Evolutionary conservation across 208 protist genomes (phyloP), one percentile per base, ranked within the genome.

Genomic region (Endotrypanum monterogeii): DNA sequence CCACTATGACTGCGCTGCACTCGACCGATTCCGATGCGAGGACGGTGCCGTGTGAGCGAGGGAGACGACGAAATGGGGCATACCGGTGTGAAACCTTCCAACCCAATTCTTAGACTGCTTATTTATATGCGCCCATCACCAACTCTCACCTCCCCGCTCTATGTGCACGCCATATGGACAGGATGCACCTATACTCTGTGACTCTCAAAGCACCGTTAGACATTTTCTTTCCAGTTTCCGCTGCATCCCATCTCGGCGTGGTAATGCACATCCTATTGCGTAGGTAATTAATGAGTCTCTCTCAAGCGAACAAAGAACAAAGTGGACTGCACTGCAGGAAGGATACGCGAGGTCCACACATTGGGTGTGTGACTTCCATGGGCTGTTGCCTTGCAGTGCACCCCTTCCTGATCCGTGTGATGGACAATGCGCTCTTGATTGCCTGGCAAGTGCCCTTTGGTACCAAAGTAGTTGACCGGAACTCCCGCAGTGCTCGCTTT

Each of bases 21-120:
- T 94, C 35, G 77, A 89, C 41, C 50, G 66, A 41, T 93, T 94
- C 62, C 78, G 86, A 61, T 75, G 76, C 16, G 70, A 90, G 35
- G 68, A 83, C 79, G 56, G 61, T 68, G 65, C 82, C 30, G 37
- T 12, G 35, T 76, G 56, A 69, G 23, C 9, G 11, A 5, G 4
- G 32, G 9, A 37, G 57, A 37, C 4, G 32, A 18, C 23, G 46
- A 1, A 0, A 35, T 44, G 23, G 28, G 9, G 12, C 25, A 9
- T 68, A 20, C 20, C 28, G 23, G 35, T 41, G 8, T 44, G 32
- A 46, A 8, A 32, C 14, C 63, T 37, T 23, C 39, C 63, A 39
- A 1, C 46, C 39, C 44, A 4, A 32, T 14, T 14, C 63, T 25
- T 55, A 25, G 18, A 25, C 25, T 25, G 41, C 51, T 62, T 62